These are phyloP conservation scores for Stachybotrys echinatus DNA, from an alignment of 2,329 filamentous ascomycete genomes.

Conservation along the genomic window DNA sequence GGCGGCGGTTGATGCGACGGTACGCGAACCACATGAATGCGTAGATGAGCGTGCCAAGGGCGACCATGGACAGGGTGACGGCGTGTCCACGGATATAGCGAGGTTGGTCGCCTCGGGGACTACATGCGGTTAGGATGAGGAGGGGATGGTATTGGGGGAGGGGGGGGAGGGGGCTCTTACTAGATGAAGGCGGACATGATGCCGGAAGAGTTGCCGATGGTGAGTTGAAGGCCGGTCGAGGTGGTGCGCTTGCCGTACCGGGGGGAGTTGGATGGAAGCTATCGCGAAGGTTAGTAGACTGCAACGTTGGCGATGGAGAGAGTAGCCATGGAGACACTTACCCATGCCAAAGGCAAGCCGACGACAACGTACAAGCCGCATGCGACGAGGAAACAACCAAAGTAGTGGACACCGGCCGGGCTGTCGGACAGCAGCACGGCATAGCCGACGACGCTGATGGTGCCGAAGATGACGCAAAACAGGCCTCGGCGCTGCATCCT, in stretches of 20 bases:
- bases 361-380: constrained; percentile 62
- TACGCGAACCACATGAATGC: constrained; percentile 51
- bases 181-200: constrained; percentile 70
- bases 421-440: constrained; percentile 59
- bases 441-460: constrained; percentile 63
- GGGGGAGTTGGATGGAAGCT: constrained; percentile 61
- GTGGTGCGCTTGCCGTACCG: constrained; percentile 73
- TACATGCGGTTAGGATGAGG: constrained; percentile 16
- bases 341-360: constrained; percentile 52
- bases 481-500: constrained; percentile 59
- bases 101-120: constrained; percentile 41
- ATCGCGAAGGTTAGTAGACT: constrained; percentile 3
- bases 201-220: constrained; percentile 63
- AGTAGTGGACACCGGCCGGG: constrained; percentile 61
- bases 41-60: constrained; percentile 47
- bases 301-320: not conserved
- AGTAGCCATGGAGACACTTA: constrained; percentile 10
- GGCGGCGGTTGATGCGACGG: constrained; percentile 37
- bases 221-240: constrained; percentile 66
- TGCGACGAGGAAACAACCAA: constrained; percentile 71
- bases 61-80: constrained; percentile 53
- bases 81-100: constrained; percentile 59
- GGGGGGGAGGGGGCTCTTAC: constrained; percentile 16
- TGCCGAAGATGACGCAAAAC: constrained; percentile 57
- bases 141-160: not conserved